These are phyloP conservation scores for Tulasnella calospora DNA, from an alignment of 768 basidiomycete species.

Conservation along the genomic window DNA sequence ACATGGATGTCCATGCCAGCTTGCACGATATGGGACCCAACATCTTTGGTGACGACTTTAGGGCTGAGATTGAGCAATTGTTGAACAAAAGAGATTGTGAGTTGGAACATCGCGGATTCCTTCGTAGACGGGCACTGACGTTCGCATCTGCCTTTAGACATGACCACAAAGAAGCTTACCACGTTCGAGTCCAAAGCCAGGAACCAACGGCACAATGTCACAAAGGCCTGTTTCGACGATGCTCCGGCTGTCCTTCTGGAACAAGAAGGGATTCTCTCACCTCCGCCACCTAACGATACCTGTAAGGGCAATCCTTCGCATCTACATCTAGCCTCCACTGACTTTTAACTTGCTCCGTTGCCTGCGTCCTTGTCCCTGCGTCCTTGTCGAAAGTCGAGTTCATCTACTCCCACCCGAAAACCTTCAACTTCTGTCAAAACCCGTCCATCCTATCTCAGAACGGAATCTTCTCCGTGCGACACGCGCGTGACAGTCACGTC, in stretches of 20 bases:
- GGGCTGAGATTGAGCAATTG: conserved; percentile 3
- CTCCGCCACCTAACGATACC: background rate
- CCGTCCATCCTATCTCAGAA: conserved; percentile 16
- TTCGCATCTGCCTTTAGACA: background rate
- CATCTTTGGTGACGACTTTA: conserved; percentile 26
- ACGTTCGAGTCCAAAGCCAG: conserved; percentile 17
- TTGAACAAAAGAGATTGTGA: conserved; percentile 14
- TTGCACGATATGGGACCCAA: conserved; percentile 19
- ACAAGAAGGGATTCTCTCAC: background rate
- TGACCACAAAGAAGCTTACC: conserved; percentile 23
- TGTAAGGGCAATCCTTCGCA: background rate
- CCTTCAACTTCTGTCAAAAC: conserved; percentile 8
- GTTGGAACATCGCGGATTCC: background rate
- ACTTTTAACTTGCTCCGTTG: background rate
- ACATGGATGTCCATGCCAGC: conserved; percentile 22
- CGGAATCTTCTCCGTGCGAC: conserved; percentile 9
- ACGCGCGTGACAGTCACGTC: conserved; percentile 2
- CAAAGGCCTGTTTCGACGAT: conserved; percentile 22
- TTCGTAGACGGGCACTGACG: background rate
- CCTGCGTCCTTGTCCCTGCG: background rate
- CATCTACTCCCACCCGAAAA: background rate
- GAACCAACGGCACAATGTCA: background rate
- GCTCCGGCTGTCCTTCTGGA: conserved; percentile 10
- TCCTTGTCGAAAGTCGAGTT: background rate
- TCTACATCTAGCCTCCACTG: background rate